phyloP scores from a whole-genome alignment of 2,329 filamentous ascomycete species.

The Phaeomoniella chlamydospora region DNA sequence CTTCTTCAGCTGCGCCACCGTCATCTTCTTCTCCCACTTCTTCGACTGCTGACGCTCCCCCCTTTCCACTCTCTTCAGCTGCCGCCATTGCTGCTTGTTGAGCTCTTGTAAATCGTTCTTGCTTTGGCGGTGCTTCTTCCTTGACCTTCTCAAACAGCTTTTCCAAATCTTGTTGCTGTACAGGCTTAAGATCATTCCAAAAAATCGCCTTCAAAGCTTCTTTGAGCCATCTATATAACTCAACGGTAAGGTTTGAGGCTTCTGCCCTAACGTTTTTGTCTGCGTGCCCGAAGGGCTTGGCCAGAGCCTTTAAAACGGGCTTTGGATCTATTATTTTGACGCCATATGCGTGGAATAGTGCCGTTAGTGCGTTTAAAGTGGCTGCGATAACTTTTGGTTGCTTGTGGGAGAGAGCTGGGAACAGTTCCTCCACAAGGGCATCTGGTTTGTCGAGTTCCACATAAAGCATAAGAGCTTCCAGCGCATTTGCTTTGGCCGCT shows the following conservation, averaged over 20 bases:
- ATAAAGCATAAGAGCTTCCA: constrained; percentile 77
- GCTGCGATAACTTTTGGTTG: constrained; percentile 76
- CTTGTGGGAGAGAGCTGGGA: constrained; percentile 73
- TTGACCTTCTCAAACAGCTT: constrained; percentile 90
- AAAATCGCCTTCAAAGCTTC: constrained; percentile 98
- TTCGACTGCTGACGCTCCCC: constrained; percentile 43
- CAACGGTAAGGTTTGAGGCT: constrained; percentile 78
- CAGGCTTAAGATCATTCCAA: constrained; percentile 87
- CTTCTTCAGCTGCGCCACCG: constrained; percentile 45
- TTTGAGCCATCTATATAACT: constrained; percentile 91
- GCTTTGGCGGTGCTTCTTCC: constrained; percentile 71
- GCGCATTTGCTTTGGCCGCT: constrained; percentile 70
- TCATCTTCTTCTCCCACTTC: constrained; percentile 42
- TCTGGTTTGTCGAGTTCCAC: constrained; percentile 78
- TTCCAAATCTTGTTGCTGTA: constrained; percentile 88
- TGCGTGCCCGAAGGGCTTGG: constrained; percentile 86
- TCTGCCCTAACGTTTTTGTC: constrained; percentile 97
- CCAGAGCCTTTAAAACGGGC: constrained; percentile 70
- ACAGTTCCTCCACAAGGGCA: constrained; percentile 77
- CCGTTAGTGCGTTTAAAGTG: constrained; percentile 60
- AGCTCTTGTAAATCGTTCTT: constrained; percentile 73
- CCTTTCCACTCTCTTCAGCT: constrained; percentile 46
- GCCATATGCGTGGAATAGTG: constrained; percentile 85
- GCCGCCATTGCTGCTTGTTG: constrained; percentile 73
- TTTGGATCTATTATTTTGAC: constrained; percentile 92